A percentile compares a stretch with the other conserved stretches of the same genome.
These are phyloP conservation scores for Naegleria fowleri DNA, from an alignment of 208 protist genomes.

Conservation along the genomic window DNA sequence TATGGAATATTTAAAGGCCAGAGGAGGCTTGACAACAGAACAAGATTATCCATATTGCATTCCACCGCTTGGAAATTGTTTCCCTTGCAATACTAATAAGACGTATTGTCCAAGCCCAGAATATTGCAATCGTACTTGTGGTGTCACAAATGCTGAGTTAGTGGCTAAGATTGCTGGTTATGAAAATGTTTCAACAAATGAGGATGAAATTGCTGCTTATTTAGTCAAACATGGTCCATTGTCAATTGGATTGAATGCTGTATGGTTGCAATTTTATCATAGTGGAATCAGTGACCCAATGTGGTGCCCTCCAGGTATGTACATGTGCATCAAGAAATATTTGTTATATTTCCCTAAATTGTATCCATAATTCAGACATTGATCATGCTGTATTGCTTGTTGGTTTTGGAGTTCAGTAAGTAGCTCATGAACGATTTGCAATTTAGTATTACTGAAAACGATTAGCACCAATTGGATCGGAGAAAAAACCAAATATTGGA, in stretches of 20 bases:
- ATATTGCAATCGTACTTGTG: not conserved
- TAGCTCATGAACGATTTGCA: not conserved
- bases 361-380: not conserved
- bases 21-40: not conserved
- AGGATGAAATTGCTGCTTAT: not conserved
- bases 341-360: too few relatives aligned
- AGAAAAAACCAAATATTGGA: not conserved
- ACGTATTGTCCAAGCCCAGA: not conserved
- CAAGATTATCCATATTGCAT: not conserved
- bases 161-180: not conserved
- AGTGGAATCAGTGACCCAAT: not conserved
- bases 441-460: not conserved
- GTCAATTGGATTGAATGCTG: not conserved
- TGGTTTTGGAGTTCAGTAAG: not conserved
- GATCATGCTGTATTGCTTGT: conserved; percentile 22
- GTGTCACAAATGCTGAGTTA: not conserved
- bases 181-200: not conserved
- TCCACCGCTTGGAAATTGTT: not conserved
- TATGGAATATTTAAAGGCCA: not conserved
- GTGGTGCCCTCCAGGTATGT: not conserved
- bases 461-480: not conserved
- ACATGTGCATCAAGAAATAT: too few relatives aligned
- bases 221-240: not conserved
- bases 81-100: not conserved
- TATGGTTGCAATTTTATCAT: conserved; percentile 16